Percentiles rank a stretch among this genome's conserved stretches.
Evolutionary conservation across 2,329 filamentous ascomycete species (phyloP).

Genomic region (Epichloe sylvatica): DNA sequence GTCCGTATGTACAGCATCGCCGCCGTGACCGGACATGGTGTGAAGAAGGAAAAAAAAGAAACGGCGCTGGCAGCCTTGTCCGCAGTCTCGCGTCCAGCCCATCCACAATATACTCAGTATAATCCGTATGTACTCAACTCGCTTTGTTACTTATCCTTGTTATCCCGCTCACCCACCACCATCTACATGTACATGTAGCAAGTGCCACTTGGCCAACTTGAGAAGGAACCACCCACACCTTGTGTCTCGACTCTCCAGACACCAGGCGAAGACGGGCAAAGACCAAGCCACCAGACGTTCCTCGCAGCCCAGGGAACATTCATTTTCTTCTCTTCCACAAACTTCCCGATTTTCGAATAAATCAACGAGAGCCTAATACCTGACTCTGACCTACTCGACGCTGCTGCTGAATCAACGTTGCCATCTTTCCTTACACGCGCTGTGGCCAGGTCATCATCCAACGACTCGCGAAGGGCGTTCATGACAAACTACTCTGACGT

Average conservation of each 20-base stretch:
- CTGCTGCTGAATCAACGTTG: neutral
- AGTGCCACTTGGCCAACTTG: too few species aligned
- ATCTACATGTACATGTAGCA: too few species aligned
- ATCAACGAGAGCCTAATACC: neutral
- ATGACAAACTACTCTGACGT: constrained; percentile 1
- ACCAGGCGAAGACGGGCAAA: too few species aligned
- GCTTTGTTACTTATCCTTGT: neutral
- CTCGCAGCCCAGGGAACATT: neutral
- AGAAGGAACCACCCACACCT: neutral
- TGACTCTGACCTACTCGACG: too few species aligned
- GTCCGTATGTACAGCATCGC: neutral
- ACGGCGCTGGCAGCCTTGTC: neutral
- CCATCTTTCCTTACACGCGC: neutral
- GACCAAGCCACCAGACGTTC: too few species aligned
- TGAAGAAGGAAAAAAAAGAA: neutral
- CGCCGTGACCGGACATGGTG: neutral
- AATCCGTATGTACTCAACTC: too few species aligned
- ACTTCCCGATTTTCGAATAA: neutral
- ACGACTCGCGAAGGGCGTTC: neutral
- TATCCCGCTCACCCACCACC: neutral
- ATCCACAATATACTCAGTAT: neutral
- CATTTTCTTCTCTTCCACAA: neutral
- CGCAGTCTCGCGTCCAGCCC: neutral
- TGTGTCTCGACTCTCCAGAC: too few species aligned
- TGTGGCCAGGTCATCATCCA: neutral